phyloP scores from a whole-genome alignment of 116 monocot genomes.

The Iris pallida region DNA sequence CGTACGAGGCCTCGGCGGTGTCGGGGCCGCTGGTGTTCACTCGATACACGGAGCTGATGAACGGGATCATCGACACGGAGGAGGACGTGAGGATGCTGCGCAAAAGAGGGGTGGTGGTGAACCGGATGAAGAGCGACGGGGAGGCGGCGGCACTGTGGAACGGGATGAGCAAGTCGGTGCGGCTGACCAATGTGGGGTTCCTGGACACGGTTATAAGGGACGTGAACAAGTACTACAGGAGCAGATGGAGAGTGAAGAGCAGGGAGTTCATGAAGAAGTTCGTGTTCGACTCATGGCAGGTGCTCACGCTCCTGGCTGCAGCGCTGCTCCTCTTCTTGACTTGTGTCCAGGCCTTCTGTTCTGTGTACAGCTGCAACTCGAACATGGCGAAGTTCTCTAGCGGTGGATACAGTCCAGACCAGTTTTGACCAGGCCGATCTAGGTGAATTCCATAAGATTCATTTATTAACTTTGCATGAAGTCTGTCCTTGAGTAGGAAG shows the following conservation, averaged over 20 bases:
- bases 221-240: constrained; percentile 50
- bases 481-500: too few species aligned
- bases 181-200: constrained; percentile 46
- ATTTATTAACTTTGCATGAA: too few species aligned
- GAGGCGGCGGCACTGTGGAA: constrained; percentile 78
- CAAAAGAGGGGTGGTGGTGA: too few species aligned
- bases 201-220: constrained; percentile 54
- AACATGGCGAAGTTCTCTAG: too few species aligned
- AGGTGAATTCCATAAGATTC: too few species aligned
- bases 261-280: too few species aligned
- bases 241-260: constrained; percentile 48
- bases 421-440: too few species aligned
- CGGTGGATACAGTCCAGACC: too few species aligned
- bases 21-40: constrained; percentile 45
- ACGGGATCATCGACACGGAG: too few species aligned
- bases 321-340: constrained; percentile 34
- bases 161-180: constrained; percentile 54
- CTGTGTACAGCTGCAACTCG: constrained; percentile 28
- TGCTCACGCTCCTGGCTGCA: constrained; percentile 32
- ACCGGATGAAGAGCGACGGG: too few species aligned
- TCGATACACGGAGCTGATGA: constrained; percentile 75
- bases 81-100: too few species aligned
- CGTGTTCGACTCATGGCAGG: constrained; percentile 52
- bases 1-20: constrained; percentile 51
- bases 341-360: constrained; percentile 52